A percentile compares a stretch with the other conserved stretches of the same genome.
Conservation (phyloP, 257 asterid species). For the Solanum chiquidenum region DNA sequence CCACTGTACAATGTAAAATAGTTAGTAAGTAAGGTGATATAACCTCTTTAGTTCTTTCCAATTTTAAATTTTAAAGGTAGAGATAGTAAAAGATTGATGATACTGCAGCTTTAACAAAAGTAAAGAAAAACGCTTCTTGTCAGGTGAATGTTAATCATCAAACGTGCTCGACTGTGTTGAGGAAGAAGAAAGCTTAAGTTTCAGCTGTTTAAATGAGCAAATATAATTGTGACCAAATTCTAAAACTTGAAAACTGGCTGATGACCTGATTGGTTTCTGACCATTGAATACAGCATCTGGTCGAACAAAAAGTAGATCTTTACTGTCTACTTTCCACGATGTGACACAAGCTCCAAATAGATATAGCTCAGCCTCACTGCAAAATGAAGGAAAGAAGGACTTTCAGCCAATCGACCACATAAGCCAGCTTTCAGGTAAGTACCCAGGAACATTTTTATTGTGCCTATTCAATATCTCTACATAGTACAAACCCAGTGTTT, state of each 20-base stretch:
- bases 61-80: not conserved
- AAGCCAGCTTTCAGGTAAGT: not conserved
- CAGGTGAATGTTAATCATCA: not conserved
- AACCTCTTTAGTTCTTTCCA: not conserved
- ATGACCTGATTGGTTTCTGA: conserved; percentile 92
- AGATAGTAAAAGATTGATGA: not conserved
- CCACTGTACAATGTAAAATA: conserved; percentile 43
- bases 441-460: not conserved
- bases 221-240: not conserved
- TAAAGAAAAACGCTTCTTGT: not conserved
- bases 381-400: not conserved
- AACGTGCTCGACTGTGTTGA: not conserved
- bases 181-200: not conserved
- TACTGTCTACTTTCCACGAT: conserved; percentile 87
- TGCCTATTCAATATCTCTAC: not conserved
- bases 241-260: not conserved
- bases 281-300: conserved; percentile 97
- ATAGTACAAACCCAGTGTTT: not conserved
- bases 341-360: conserved; percentile 91
- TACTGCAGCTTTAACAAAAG: not conserved
- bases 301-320: conserved; percentile 91
- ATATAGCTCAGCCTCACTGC: conserved; percentile 93
- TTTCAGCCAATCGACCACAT: not conserved
- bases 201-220: not conserved
- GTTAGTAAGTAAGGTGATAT: conserved; percentile 2